Evolutionary conservation across 768 basidiomycete species (phyloP), one percentile per base, ranked within the genome.

Genomic region (Lyophyllum atratum): DNA sequence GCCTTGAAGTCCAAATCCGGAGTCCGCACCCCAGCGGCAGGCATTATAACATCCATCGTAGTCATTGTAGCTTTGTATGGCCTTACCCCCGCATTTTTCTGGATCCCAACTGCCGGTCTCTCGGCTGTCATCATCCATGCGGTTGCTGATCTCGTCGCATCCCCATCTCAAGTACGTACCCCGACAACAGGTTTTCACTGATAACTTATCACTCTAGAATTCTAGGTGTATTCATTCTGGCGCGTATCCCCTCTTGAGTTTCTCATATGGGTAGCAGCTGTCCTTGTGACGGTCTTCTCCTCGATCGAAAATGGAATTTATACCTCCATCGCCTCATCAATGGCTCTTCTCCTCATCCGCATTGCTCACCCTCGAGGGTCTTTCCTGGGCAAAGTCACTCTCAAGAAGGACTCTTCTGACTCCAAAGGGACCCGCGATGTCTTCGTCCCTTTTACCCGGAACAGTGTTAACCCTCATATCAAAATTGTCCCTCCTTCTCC

Each of bases 1-100:
- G 97, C 97, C 2, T 78, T 99, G 68, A 95, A 97, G 74, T 86
- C 92, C 28, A 98, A 96, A 72, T 95, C 93, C 0, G 97, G 97
- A 47, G 96, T 98, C n/a, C 85, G 96, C 51, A 98, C 97, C 2
- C 97, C 97, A 8, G 80, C 88, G 10, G 94, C 92, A 11, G 97
- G 97, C 55, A 80, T 95, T 56, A 68, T 90, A 62, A 90, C 93
- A 21, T 89, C 92, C 25, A 70, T 96, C 34, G 87, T 95, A 44
- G 96, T 98, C 63, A 81, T 98, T 55, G 88, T 98, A 56, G 94
- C 97, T 0, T 76, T 99, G 9, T 99, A 99, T 70, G 96, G 95
- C 37, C 81, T 98, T 40, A 96, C 96, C 0, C 84, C 86, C 22
- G 93, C 94, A 34, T 96, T 95, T 83, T 93, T 80, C 76, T 96